Conservation (phyloP, 331 rosid genomes). For the Phaseolus coccineus region DNA sequence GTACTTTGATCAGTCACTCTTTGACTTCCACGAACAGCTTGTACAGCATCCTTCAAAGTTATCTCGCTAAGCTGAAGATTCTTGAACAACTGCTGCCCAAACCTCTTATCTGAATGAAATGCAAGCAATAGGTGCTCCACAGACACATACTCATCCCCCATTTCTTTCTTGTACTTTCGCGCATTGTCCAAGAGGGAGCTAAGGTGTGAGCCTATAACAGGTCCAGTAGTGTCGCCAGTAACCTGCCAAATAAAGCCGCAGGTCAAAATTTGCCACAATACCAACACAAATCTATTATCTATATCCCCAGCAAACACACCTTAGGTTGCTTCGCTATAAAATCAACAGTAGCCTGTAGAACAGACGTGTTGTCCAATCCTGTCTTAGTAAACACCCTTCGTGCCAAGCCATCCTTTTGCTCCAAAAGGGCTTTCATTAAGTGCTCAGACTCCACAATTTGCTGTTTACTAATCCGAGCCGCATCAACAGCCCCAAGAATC, state of each 20-base stretch:
- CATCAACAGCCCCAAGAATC: conserved; percentile 78
- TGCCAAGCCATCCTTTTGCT: conserved; percentile 94
- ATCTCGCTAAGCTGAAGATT: conserved; percentile 74
- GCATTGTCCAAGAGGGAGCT: conserved; percentile 68
- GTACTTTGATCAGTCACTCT: conserved; percentile 95
- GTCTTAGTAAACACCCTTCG: conserved; percentile 91
- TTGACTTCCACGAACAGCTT: conserved; percentile 90
- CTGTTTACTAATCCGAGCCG: conserved; percentile 80
- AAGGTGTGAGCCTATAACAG: conserved; percentile 70
- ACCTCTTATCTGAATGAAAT: conserved; percentile 71
- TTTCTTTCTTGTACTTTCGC: conserved; percentile 70
- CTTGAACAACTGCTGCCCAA: conserved; percentile 84
- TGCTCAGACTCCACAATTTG: conserved; percentile 96
- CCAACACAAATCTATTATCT: not conserved
- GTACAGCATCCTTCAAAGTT: conserved; percentile 82
- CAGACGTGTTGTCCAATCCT: conserved; percentile 84
- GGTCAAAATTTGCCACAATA: conserved; percentile 31
- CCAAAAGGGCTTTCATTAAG: conserved; percentile 95
- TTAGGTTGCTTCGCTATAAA: conserved; percentile 89
- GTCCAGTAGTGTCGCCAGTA: conserved; percentile 83
- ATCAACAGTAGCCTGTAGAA: conserved; percentile 87
- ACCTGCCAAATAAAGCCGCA: conserved; percentile 57
- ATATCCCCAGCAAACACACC: conserved; percentile 51
- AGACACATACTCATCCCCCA: conserved; percentile 90
- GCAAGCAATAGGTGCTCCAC: conserved; percentile 92